Conservation (phyloP, 192 early-diverging fungal species). For the Coemansia sp. region DNA sequence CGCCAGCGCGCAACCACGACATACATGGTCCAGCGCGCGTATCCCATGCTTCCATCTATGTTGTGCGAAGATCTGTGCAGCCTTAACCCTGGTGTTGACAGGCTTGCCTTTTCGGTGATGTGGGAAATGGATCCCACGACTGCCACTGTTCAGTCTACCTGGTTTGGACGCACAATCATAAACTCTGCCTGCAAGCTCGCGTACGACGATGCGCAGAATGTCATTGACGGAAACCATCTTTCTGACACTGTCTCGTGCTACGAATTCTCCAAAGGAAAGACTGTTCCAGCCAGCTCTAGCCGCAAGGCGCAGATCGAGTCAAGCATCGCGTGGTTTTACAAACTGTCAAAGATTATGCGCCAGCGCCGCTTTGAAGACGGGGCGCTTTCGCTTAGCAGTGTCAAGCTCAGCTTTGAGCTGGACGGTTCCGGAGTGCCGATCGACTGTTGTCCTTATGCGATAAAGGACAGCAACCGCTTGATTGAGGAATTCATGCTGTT, state of each 20-base stretch:
- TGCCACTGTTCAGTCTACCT: conserved; percentile 67
- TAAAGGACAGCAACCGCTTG: conserved; percentile 82
- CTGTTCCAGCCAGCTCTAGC: conserved; percentile 15
- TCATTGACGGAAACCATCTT: conserved; percentile 53
- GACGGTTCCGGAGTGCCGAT: conserved; percentile 87
- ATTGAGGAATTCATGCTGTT: conserved; percentile 92
- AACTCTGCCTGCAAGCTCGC: conserved; percentile 86
- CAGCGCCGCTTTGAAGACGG: conserved; percentile 71
- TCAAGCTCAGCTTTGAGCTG: conserved; percentile 90
- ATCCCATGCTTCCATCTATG: conserved; percentile 92
- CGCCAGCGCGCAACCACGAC: conserved; percentile 85
- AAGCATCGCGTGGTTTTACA: conserved; percentile 56
- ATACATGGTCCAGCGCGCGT: conserved; percentile 86
- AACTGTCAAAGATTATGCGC: conserved; percentile 58
- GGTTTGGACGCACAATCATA: conserved; percentile 91
- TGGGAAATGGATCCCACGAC: conserved; percentile 60
- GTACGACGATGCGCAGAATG: conserved; percentile 94
- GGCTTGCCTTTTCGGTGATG: conserved; percentile 82
- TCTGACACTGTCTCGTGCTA: conserved; percentile 11
- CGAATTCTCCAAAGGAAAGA: conserved; percentile 10
- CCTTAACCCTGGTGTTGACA: conserved; percentile 81
- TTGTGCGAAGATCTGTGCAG: conserved; percentile 82
- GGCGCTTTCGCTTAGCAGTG: conserved; percentile 86
- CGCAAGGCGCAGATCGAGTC: conserved; percentile 50
- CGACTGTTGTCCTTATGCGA: conserved; percentile 58